Evolutionary conservation across 768 basidiomycete species (phyloP), one percentile per base, ranked within the genome.

Genomic region (Bullera alba): DNA sequence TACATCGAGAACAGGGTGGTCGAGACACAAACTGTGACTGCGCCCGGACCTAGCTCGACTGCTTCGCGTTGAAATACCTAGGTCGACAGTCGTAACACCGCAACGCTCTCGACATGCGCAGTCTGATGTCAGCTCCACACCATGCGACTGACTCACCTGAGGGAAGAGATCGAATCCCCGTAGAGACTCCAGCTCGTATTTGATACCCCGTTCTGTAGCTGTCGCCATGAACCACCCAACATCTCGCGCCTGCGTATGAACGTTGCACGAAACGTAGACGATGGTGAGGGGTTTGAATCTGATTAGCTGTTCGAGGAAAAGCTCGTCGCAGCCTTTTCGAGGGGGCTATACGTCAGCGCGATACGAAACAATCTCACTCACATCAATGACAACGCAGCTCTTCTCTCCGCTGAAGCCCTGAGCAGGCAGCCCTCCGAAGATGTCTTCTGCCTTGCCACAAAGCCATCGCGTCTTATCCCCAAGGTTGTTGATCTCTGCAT

Each of bases 91-190:
- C 62, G 37, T 8, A 74, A 48, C 14, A 74, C 66, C 5, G 70
- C 70, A 4, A 88, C 82, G 48, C 80, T 80, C 74, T 96, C 90
- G 7, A 93, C 88, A 76, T 96, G 92, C 12, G 56, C 56, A 22
- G 56, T 58, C 56, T 58, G 21, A 6, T 43, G 30, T 17, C 46
- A 48, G 46, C 46, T 19, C 16, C 8, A n/a, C 35, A n/a, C 23
- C n/a, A 34, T 38, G 26, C 8, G n/a, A 5, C 34, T 10, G 19
- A 66, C 65, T 53, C 25, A 69, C 67, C 60, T 96, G 91, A 6
- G 93, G 89, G 76, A 97, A 99, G 48, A 99, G 67, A 76, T 97
- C 93, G 58, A 95, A 88, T 29, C 90, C 92, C 54, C 86, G 73
- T 62, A 95, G 59, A 60, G 83, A 87, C 74, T 91, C 86, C 63